Conservation (phyloP, 2,329 filamentous ascomycete genomes). For the Penicillium vulpinum region DNA sequence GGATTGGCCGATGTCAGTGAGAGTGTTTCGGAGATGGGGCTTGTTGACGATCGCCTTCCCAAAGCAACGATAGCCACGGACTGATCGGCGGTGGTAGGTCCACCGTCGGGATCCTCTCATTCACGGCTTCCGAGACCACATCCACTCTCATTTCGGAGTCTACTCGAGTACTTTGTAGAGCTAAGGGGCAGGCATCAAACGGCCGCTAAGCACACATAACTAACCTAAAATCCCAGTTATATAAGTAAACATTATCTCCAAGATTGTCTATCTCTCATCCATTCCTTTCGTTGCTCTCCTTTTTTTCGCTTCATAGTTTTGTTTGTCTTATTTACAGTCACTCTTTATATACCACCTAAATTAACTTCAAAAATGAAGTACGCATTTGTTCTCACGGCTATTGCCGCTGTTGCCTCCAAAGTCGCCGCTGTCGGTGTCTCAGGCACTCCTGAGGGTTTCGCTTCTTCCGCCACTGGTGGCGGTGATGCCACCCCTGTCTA, state of each 20-base stretch:
- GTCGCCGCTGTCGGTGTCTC: constrained; percentile 8
- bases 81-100: background rate
- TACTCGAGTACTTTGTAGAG: background rate
- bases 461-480: constrained; percentile 9
- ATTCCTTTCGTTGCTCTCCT: background rate
- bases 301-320: background rate
- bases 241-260: background rate
- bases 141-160: background rate
- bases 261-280: background rate
- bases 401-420: constrained; percentile 2
- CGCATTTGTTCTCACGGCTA: constrained; percentile 2
- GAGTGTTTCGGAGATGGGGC: background rate
- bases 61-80: background rate
- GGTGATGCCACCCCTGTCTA: constrained; percentile 5
- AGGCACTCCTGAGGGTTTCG: constrained; percentile 9
- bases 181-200: background rate
- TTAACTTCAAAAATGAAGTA: constrained; percentile 1
- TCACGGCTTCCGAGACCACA: background rate
- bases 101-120: background rate
- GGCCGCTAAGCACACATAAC: too few relatives aligned
- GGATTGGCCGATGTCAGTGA: background rate
- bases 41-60: background rate
- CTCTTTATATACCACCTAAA: background rate
- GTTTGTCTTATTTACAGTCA: background rate
- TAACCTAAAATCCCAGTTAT: background rate